These are phyloP conservation scores for Chrysopogon serrulatus DNA, from an alignment of 176 grass and related monocot genomes.

Conservation along the genomic window DNA sequence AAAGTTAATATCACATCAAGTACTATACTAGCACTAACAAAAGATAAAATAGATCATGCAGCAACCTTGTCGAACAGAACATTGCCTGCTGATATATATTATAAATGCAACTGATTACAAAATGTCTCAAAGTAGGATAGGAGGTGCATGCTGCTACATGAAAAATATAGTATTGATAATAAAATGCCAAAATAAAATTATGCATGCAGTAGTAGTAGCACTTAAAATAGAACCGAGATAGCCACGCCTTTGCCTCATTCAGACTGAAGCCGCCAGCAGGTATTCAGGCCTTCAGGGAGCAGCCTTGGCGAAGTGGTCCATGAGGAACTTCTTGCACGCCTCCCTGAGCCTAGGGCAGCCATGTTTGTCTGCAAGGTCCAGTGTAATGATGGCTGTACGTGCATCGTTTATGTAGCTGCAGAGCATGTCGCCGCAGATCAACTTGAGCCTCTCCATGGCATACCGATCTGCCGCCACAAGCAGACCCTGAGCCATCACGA, in stretches of 20 bases:
- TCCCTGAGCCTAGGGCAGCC: not conserved
- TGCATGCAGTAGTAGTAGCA: not conserved
- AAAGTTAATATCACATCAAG: no score
- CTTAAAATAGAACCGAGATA: not conserved
- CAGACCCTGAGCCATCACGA: constrained; percentile 23
- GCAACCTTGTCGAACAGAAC: no score
- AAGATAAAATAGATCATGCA: no score
- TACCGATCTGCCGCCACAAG: constrained; percentile 30
- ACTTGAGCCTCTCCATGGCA: constrained; percentile 4
- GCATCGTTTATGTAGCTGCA: not conserved
- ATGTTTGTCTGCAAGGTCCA: not conserved
- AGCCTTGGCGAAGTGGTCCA: not conserved
- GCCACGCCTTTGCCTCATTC: not conserved
- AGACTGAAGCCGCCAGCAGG: no score
- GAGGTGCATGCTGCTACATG: no score
- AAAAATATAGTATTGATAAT: no score
- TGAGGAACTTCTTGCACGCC: not conserved
- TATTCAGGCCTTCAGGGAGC: no score
- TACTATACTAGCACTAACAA: no score
- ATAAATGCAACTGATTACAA: no score
- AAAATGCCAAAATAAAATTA: not conserved
- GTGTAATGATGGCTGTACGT: not conserved
- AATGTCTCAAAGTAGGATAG: no score
- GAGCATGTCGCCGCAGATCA: constrained; percentile 13
- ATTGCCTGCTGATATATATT: no score